These are phyloP conservation scores for Trichoderma breve DNA, from an alignment of 2,329 filamentous ascomycete genomes.

Conservation along the genomic window DNA sequence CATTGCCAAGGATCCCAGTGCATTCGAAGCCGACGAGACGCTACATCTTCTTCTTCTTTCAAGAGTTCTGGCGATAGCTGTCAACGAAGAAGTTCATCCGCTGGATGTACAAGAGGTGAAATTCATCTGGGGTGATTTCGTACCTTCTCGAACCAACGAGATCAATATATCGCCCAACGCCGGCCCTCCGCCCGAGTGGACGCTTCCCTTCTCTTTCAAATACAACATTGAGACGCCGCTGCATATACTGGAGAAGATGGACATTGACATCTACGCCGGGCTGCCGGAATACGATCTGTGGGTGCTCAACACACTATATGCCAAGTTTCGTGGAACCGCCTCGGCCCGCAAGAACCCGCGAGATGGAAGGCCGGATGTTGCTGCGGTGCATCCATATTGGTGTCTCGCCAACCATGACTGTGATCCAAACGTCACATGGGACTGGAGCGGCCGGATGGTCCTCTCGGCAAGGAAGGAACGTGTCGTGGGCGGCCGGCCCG, in stretches of 20 bases:
- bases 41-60: conserved; percentile 63
- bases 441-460: conserved; percentile 79
- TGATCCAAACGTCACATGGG: conserved; percentile 91
- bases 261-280: conserved; percentile 68
- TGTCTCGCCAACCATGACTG: conserved; percentile 96
- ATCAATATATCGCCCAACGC: conserved; percentile 54
- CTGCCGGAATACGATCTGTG: conserved; percentile 66
- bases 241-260: conserved; percentile 80
- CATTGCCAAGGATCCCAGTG: conserved; percentile 62
- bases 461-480: conserved; percentile 62
- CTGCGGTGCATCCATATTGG: conserved; percentile 93
- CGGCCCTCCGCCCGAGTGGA: conserved; percentile 60
- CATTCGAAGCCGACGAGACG: conserved; percentile 57
- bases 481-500: conserved; percentile 48
- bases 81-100: conserved; percentile 59
- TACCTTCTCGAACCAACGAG: conserved; percentile 51
- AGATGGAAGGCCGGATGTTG: conserved; percentile 84
- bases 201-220: conserved; percentile 74
- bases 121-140: conserved; percentile 69
- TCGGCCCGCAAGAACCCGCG: conserved; percentile 75
- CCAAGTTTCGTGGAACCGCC: conserved; percentile 90
- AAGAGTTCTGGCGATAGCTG: conserved; percentile 61
- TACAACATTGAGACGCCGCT: conserved; percentile 72
- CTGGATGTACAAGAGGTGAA: conserved; percentile 63
- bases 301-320: conserved; percentile 88